phyloP scores from a whole-genome alignment of 2,329 filamentous ascomycete genomes.

The Colletotrichum cordylinicola region DNA sequence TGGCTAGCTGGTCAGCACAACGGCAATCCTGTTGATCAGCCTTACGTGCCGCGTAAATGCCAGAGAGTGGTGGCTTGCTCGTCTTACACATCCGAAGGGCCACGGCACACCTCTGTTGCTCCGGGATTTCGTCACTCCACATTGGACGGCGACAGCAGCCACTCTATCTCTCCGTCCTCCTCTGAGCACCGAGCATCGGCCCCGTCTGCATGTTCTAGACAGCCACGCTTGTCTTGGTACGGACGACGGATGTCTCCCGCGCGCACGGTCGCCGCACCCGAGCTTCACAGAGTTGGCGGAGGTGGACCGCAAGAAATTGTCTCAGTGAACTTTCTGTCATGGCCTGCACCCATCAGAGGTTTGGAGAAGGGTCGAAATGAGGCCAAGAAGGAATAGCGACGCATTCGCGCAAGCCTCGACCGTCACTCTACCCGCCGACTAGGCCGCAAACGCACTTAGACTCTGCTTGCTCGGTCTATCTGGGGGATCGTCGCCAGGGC shows the following conservation, averaged over 20 bases:
- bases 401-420: neutral
- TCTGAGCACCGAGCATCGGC: neutral
- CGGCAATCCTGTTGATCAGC: neutral
- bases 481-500: neutral
- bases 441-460: neutral
- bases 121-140: neutral
- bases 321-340: neutral
- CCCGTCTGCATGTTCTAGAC: neutral
- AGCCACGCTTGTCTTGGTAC: neutral
- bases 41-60: neutral
- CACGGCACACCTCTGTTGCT: neutral
- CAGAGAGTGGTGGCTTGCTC: neutral
- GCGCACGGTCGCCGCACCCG: neutral
- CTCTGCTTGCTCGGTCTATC: neutral
- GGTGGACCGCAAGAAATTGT: neutral
- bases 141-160: neutral
- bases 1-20: neutral
- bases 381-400: neutral
- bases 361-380: neutral
- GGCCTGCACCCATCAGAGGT: neutral
- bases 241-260: neutral
- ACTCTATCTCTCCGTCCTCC: neutral
- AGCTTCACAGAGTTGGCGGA: neutral
- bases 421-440: neutral
- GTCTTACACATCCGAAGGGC: neutral